Conservation (phyloP, 139 green algal species). For the Chlamydomonas sp. region DNA sequence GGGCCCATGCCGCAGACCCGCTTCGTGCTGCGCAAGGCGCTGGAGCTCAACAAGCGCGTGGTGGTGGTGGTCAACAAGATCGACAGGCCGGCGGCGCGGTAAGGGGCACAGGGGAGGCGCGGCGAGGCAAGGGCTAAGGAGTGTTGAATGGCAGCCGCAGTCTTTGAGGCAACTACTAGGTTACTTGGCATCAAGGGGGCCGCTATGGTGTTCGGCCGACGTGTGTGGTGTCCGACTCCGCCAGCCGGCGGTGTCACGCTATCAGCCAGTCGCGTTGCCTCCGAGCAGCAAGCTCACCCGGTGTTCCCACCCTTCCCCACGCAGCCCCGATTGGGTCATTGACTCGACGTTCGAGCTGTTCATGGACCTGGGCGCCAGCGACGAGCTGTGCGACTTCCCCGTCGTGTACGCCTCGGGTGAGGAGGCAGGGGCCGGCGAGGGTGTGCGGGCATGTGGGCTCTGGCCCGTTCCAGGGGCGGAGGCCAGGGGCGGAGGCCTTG, state of each 20-base stretch:
- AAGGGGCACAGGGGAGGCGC: neutral
- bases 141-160: too few species aligned
- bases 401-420: conserved; percentile 94
- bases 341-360: conserved; percentile 97
- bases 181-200: too few species aligned
- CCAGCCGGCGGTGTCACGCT: too few species aligned
- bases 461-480: too few species aligned
- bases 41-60: conserved; percentile 95
- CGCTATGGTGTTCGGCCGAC: too few species aligned
- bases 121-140: too few species aligned
- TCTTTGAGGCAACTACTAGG: too few species aligned
- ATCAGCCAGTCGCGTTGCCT: too few species aligned
- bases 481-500: too few species aligned
- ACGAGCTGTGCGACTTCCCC: conserved; percentile 96
- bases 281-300: neutral
- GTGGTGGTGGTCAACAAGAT: conserved; percentile 99
- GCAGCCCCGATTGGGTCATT: conserved; percentile 86
- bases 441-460: too few species aligned
- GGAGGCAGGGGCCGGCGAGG: neutral
- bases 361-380: conserved; percentile 91
- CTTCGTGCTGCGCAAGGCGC: conserved; percentile 98
- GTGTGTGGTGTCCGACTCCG: too few species aligned
- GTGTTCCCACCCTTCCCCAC: neutral
- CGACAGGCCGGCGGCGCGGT: conserved; percentile 81
- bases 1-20: conserved; percentile 98